These are phyloP conservation scores for Suhomyces sp. DNA, from an alignment of 805 yeast genomes.

Conservation along the genomic window DNA sequence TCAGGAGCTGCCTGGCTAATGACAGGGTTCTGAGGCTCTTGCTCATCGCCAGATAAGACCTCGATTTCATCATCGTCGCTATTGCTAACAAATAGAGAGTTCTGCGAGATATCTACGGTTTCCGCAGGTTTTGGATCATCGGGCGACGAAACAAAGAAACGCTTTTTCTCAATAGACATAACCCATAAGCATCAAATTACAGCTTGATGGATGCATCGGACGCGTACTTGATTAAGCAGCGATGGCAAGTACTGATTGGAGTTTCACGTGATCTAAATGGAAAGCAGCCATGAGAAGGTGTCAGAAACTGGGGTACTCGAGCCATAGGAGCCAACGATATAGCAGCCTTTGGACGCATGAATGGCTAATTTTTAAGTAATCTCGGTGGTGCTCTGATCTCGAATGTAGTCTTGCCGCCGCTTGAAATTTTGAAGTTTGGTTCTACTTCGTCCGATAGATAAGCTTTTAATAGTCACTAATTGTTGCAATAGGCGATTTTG, in stretches of 20 bases:
- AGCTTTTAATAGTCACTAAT: background rate
- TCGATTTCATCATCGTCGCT: constrained; percentile 3
- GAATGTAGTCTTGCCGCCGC: background rate
- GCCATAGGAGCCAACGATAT: background rate
- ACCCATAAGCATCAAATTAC: background rate
- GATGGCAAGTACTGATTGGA: background rate
- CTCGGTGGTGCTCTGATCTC: background rate
- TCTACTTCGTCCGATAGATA: background rate
- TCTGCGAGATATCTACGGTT: background rate
- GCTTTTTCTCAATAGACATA: constrained; percentile 2
- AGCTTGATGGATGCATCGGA: background rate
- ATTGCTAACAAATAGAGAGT: constrained; percentile 4
- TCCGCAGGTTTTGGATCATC: background rate
- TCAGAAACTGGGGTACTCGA: background rate
- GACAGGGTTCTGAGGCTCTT: background rate
- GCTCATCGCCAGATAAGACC: constrained; percentile 1
- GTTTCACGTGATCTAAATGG: background rate
- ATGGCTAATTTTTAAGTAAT: background rate
- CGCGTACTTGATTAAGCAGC: background rate
- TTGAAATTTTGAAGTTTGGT: background rate
- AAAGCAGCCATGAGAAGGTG: background rate
- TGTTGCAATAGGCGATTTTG: background rate
- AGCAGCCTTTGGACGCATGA: background rate
- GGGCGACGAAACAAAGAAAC: background rate
- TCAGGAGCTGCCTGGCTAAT: background rate